These are phyloP conservation scores for Xanthoconium stramineum DNA, from an alignment of 768 basidiomycete species.

Conservation along the genomic window DNA sequence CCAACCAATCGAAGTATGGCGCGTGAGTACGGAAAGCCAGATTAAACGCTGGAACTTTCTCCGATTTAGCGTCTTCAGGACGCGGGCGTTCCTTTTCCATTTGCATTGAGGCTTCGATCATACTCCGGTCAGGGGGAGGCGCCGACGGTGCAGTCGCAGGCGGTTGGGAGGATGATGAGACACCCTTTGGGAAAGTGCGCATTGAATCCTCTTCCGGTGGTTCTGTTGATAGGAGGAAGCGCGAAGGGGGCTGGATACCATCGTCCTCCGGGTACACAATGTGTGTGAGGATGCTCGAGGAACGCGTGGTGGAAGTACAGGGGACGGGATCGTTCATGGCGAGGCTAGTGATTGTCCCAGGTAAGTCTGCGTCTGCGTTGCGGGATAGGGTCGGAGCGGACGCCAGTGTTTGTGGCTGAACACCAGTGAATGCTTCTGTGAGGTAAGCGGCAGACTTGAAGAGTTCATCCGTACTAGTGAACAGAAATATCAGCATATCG, in stretches of 20 bases:
- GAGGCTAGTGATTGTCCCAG: background rate
- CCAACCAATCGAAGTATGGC: conserved; percentile 73
- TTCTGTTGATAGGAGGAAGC: background rate
- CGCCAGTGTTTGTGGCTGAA: conserved; percentile 17
- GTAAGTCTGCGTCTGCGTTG: background rate
- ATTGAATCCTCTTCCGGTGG: background rate
- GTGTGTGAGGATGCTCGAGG: conserved; percentile 24
- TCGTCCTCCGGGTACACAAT: conserved; percentile 15
- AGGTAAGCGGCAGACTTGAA: conserved; percentile 74
- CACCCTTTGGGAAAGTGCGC: background rate
- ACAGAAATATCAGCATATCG: conserved; percentile 3
- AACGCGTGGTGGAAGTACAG: conserved; percentile 12
- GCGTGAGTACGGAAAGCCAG: conserved; percentile 57
- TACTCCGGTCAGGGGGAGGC: background rate
- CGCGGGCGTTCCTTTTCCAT: background rate
- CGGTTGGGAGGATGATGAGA: background rate
- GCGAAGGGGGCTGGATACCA: background rate
- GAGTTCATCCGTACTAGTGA: conserved; percentile 65
- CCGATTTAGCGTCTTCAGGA: background rate
- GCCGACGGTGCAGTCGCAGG: background rate
- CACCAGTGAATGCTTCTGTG: conserved; percentile 56
- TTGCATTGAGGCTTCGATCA: background rate
- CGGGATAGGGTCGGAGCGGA: conserved; percentile 14
- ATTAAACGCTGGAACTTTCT: conserved; percentile 56
- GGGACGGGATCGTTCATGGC: background rate